Percentiles rank a stretch among this genome's conserved stretches.
Evolutionary conservation across 305 asterid species (phyloP).

Genomic region (Fraxinus sp.): DNA sequence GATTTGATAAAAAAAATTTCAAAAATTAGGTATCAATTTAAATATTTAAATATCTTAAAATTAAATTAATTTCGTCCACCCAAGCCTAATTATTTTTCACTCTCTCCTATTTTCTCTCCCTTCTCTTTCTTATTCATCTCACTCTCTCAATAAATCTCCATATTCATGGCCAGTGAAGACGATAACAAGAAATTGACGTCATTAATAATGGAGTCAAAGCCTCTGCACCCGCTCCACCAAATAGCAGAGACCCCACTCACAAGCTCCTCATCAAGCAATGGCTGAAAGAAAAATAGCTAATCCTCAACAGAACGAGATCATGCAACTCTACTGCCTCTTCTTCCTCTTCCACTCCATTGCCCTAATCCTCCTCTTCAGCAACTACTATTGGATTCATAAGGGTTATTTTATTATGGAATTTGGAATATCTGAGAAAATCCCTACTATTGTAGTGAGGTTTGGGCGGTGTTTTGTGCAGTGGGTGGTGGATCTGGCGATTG

Average conservation of each 20-base stretch:
- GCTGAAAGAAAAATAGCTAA: conserved; percentile 77
- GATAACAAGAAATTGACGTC: not conserved
- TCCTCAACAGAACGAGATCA: conserved; percentile 69
- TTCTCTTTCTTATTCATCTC: not conserved
- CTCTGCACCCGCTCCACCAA: conserved; percentile 73
- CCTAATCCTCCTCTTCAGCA: conserved; percentile 58
- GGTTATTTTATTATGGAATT: no score
- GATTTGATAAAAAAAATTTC: no score
- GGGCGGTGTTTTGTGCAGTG: no score
- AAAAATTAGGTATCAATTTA: no score
- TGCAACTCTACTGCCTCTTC: conserved; percentile 65
- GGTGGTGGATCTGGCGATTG: no score
- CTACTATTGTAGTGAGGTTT: no score
- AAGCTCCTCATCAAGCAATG: conserved; percentile 81
- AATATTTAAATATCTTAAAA: no score
- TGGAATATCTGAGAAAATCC: no score
- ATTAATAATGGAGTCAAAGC: conserved; percentile 54
- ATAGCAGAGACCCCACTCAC: conserved; percentile 71
- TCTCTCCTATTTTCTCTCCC: no score
- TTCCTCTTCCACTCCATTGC: conserved; percentile 74
- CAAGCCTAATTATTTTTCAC: no score
- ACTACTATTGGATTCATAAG: no score
- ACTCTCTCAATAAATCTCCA: not conserved
- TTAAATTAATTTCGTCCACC: no score
- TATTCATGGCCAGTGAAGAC: conserved; percentile 38